phyloP scores from a whole-genome alignment of 2,329 filamentous ascomycete genomes.

The Thielaviopsis ethacetica region DNA sequence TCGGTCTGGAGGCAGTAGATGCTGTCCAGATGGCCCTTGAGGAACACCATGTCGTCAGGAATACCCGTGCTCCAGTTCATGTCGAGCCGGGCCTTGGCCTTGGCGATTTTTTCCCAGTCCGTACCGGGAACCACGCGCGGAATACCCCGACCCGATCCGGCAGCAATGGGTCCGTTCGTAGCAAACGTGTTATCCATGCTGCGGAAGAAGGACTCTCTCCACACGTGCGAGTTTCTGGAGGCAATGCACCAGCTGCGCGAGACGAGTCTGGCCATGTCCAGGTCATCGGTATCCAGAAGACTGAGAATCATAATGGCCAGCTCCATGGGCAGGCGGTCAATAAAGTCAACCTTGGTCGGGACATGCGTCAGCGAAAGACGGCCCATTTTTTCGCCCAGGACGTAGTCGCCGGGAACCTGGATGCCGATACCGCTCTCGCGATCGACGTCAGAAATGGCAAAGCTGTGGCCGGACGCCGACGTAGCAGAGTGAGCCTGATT shows the following conservation, averaged over 20 bases:
- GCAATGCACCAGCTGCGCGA: slow-evolving; percentile 33
- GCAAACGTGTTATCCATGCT: slow-evolving; percentile 46
- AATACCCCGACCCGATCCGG: slow-evolving; percentile 40
- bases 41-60: slow-evolving; percentile 59
- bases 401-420: slow-evolving; percentile 28
- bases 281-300: slow-evolving; percentile 35
- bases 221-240: slow-evolving; percentile 39
- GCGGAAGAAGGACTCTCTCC: slow-evolving; percentile 45
- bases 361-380: not conserved
- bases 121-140: slow-evolving; percentile 41
- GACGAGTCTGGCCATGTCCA: slow-evolving; percentile 33
- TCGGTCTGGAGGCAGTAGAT: slow-evolving; percentile 98
- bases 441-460: slow-evolving; percentile 27
- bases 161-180: slow-evolving; percentile 33
- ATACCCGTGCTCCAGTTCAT: slow-evolving; percentile 64
- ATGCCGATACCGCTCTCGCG: slow-evolving; percentile 50
- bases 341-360: slow-evolving; percentile 28
- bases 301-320: slow-evolving; percentile 42
- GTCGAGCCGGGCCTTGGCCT: slow-evolving; percentile 59
- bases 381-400: slow-evolving; percentile 20
- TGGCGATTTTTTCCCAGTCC: slow-evolving; percentile 77
- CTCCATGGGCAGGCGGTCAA: slow-evolving; percentile 37
- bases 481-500: slow-evolving; percentile 12
- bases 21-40: slow-evolving; percentile 86
- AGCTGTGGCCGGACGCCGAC: slow-evolving; percentile 10